These are phyloP conservation scores for Yamadazyma dushanensis DNA, from an alignment of 1,139 yeast genomes.

Conservation along the genomic window DNA sequence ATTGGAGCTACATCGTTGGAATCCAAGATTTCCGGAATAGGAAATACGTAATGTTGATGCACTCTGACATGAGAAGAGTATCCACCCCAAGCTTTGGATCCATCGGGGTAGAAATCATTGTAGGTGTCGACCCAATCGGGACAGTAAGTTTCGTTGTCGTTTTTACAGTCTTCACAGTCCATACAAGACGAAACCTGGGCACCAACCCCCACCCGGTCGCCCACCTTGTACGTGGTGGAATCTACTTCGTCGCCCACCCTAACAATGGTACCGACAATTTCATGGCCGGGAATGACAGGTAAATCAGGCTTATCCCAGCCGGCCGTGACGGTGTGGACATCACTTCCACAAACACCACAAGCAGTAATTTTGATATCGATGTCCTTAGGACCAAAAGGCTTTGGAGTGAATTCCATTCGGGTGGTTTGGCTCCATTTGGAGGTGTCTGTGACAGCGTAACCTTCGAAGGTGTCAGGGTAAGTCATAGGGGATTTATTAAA, in stretches of 20 bases:
- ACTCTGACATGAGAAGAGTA: slow-evolving; percentile 51
- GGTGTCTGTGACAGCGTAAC: slow-evolving; percentile 39
- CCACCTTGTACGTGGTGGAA: slow-evolving; percentile 26
- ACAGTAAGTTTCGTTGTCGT: slow-evolving; percentile 50
- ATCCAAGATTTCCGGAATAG: slow-evolving; percentile 46
- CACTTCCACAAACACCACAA: slow-evolving; percentile 45
- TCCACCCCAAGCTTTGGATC: slow-evolving; percentile 54
- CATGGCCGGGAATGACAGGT: slow-evolving; percentile 35
- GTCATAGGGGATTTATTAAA: slow-evolving; percentile 5
- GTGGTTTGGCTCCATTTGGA: slow-evolving; percentile 39
- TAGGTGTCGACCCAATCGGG: slow-evolving; percentile 42
- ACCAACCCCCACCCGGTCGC: slow-evolving; percentile 53
- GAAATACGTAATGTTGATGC: slow-evolving; percentile 47
- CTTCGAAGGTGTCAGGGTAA: slow-evolving; percentile 41
- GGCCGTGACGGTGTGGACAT: slow-evolving; percentile 41
- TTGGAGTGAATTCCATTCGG: slow-evolving; percentile 34
- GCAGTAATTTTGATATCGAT: slow-evolving; percentile 34
- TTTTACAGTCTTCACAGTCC: slow-evolving; percentile 44
- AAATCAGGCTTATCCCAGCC: slow-evolving; percentile 38
- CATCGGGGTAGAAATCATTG: slow-evolving; percentile 34
- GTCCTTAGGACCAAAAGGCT: slow-evolving; percentile 31
- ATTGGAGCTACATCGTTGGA: slow-evolving; percentile 55
- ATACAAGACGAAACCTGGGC: slow-evolving; percentile 48
- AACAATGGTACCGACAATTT: slow-evolving; percentile 46
- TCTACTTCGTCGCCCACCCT: slow-evolving; percentile 40